phyloP scores from a whole-genome alignment of 177 flowering plant species.

The Vitis hybrid region DNA sequence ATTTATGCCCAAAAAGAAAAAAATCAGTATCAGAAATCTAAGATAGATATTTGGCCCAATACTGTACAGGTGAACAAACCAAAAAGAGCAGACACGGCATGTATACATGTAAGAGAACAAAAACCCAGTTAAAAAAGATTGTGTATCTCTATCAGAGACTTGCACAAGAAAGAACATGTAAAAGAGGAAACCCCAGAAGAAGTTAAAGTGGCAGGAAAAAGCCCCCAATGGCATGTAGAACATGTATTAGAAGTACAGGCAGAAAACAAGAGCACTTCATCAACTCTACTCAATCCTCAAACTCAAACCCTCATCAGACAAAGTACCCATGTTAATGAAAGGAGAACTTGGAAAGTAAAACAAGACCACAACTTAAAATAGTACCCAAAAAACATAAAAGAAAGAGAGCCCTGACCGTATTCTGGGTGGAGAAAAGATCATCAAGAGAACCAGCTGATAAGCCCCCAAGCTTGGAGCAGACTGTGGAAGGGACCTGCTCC shows the following conservation, averaged over 20 bases:
- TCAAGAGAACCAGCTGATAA: constrained; percentile 23
- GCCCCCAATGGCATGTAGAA: background rate
- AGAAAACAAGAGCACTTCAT: background rate
- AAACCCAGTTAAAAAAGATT: background rate
- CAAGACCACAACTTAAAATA: background rate
- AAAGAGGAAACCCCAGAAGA: background rate
- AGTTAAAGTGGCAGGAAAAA: background rate
- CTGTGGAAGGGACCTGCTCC: constrained; percentile 24
- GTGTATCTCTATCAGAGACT: background rate
- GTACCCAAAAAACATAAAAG: background rate
- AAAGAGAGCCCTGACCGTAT: constrained; percentile 26
- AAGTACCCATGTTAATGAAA: background rate
- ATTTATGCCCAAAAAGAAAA: background rate
- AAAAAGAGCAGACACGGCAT: no score
- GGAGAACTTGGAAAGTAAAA: background rate
- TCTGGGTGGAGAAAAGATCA: constrained; percentile 43
- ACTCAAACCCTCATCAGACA: background rate
- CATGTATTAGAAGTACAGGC: background rate
- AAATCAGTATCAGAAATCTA: background rate
- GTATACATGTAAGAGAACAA: background rate
- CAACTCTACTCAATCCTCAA: background rate
- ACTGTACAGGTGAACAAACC: no score
- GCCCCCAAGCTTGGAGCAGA: constrained; percentile 18
- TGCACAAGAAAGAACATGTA: background rate
- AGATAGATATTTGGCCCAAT: background rate